Evolutionary conservation across 192 early-diverging fungal species (phyloP), one percentile per base, ranked within the genome.

Genomic region (Lobosporangium transversale): DNA sequence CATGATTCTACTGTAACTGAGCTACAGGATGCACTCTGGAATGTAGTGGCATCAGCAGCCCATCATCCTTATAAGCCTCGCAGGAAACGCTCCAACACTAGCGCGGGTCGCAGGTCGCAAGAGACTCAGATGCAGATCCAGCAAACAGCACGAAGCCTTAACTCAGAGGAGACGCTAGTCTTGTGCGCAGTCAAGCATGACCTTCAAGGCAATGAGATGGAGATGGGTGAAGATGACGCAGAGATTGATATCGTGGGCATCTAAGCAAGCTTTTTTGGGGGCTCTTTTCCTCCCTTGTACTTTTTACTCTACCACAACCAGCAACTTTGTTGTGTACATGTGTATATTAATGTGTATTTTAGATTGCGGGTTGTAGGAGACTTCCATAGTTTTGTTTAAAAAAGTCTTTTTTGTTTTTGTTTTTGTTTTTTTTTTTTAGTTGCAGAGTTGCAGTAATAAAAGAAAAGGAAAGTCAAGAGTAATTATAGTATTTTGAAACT

Each of bases 161-260:
- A 44, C 23, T 37, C 24, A 15, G 20, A 24, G 1, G 33, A 53
- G 58, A 32, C 56, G 20, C 29, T 64, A 35, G 47, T 76, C 48
- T 29, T 64, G 44, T 24, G 50, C 26, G 48, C 66, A 7, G 27
- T 55, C 26, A 6, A 17, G 1, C 21, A 49, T n/a, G 4, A 37
- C 20, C 9, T 29, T 54, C 43, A 52, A 37, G 37, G 45, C 8
- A 49, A 58, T 12, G 73, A 65, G 55, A 58, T 62, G 58, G 73
- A 76, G 27, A 31, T 33, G 56, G 65, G 73, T 26, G 73, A 76
- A 35, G 73, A 76, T 47, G 58, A n/a, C n/a, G n/a, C 55, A 17
- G 73, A 76, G 59, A 76, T 76, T 52, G 73, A 76, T 27, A 33
- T 76, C 14, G 64, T 76, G 14, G 73, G 73, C 26, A 63, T 71